Evolutionary conservation across 139 green algal species (phyloP).

Genomic region (Pseudopediastrum boryanum): DNA sequence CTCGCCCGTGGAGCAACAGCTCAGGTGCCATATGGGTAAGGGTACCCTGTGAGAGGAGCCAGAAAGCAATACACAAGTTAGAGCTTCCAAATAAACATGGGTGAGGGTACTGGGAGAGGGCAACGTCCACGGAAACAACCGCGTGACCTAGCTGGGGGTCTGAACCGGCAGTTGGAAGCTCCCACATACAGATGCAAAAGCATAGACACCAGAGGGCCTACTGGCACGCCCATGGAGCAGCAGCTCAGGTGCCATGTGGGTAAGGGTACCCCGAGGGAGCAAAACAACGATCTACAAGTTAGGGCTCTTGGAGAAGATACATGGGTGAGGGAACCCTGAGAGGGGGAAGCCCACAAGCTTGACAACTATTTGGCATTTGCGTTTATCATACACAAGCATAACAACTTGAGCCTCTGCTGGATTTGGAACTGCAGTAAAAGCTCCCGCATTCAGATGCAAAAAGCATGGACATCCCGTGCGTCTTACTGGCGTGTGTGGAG

Average conservation of each 20-base stretch:
- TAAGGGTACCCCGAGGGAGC: too few species aligned
- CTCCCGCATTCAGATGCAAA: too few species aligned
- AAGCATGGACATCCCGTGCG: too few species aligned
- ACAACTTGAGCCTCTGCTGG: too few species aligned
- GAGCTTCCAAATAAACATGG: background rate
- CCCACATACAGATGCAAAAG: background rate
- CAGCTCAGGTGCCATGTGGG: background rate
- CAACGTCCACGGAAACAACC: background rate
- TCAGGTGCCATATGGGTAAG: slow-evolving; percentile 63
- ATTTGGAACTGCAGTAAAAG: too few species aligned
- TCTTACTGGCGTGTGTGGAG: too few species aligned
- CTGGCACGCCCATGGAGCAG: background rate
- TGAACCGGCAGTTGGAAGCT: background rate
- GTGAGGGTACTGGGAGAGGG: background rate
- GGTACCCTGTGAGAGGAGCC: slow-evolving; percentile 34
- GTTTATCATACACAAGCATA: too few species aligned
- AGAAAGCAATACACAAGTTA: background rate
- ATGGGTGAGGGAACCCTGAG: too few species aligned
- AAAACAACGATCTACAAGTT: too few species aligned
- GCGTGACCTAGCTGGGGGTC: background rate
- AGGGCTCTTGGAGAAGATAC: too few species aligned
- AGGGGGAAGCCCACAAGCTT: too few species aligned
- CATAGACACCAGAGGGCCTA: background rate
- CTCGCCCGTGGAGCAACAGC: slow-evolving; percentile 41
- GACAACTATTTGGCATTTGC: too few species aligned